Base-by-base conservation (phyloP, 495 filamentous ascomycete species). In the Penicillium crystallinum region DNA sequence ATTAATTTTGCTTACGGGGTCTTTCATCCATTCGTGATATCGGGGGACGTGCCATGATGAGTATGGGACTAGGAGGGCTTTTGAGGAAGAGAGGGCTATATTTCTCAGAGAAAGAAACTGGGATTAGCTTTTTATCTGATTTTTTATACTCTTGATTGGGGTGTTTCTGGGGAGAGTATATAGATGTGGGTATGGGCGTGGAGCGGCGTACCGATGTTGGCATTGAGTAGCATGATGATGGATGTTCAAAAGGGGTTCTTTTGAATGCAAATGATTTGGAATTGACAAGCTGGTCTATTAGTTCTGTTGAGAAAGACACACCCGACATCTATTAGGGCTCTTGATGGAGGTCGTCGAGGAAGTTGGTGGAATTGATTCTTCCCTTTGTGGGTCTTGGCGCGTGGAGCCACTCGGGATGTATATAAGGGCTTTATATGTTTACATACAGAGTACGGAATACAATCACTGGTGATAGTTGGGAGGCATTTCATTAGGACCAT, bases 21-120 rank as follows among this genome's bases (percentile, higher is more conserved):
- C 86, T 76, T 92, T 76, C 90, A 96, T 96, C 91, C 91, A 96
- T 61, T 80, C 70, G 56, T 95, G 88, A 57, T 96, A 96, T 2
- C 75, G 83, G 8, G 77, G 77, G 30, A 96, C 91, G 72, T 96
- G 91, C 69, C 82, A 83, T 49, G 71, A 68, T 31, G 86, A 88
- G 62, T 96, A 96, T 6, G 91, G 91, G 35, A 96, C 90, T 27
- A 96, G 77, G 17, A 93, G 76, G 38, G 86, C 69, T 35, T 71
- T 74, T 1, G 78, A 66, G 2, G 86, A 87, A 6, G 81, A 81
- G 45, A 95, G 63, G 19, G 86, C 90, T 92, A 52, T 44, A 11
- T 21, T 45, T 19, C 2, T 10, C 3, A 5, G 14, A 11, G 23
- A 45, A n/a, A 11, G 18, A 35, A 18, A 19, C n/a, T 35, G 1